Evolutionary conservation across 257 asterid genomes (phyloP).

Genomic region (Przewalskia tangutica): DNA sequence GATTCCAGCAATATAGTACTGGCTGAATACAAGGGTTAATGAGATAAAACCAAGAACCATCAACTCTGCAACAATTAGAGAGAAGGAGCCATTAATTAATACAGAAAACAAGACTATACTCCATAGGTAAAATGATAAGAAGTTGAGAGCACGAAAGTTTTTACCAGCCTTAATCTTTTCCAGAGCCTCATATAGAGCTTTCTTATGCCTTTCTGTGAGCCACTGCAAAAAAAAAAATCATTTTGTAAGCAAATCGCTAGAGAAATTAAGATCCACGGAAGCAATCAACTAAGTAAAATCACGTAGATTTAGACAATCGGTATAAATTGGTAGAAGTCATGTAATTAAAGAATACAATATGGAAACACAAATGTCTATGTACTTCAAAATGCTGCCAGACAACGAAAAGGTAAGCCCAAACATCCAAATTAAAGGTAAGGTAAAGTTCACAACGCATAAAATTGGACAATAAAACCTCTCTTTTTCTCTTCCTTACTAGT

Average conservation of each 20-base stretch:
- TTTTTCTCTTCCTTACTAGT: not conserved
- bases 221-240: conserved; percentile 32
- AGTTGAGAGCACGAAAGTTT: not conserved
- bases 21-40: conserved; percentile 65
- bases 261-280: not conserved
- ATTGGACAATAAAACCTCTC: not conserved
- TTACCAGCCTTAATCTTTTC: conserved; percentile 88
- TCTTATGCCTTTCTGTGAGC: conserved; percentile 76
- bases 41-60: conserved; percentile 97
- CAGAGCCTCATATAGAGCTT: conserved; percentile 73
- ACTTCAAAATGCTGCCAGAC: not conserved
- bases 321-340: not conserved
- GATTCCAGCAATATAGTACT: conserved; percentile 72
- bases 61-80: conserved; percentile 58
- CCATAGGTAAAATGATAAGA: not conserved
- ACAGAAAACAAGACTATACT: not conserved
- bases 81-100: not conserved
- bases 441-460: not conserved
- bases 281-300: not conserved
- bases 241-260: not conserved
- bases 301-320: not conserved
- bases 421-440: not conserved
- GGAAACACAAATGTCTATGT: not conserved
- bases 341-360: not conserved
- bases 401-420: not conserved